Evolutionary conservation across 2,329 filamentous ascomycete species (phyloP).

Genomic region (Exophiala bonariae): DNA sequence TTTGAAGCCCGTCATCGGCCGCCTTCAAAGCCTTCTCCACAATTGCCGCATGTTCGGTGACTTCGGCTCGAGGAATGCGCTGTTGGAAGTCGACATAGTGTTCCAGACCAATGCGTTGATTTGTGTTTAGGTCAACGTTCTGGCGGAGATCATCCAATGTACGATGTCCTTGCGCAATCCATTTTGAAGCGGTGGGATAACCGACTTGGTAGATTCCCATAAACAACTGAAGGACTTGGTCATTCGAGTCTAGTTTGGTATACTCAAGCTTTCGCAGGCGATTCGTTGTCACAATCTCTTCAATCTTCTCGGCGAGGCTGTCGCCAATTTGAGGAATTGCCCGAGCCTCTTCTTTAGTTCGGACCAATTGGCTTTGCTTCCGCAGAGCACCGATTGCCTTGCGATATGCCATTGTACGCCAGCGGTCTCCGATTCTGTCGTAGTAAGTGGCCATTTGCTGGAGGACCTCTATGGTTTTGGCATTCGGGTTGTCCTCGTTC

Average conservation of each 20-base stretch:
- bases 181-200: constrained; percentile 66
- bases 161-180: constrained; percentile 72
- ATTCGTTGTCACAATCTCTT: constrained; percentile 80
- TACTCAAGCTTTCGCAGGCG: constrained; percentile 71
- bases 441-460: constrained; percentile 80
- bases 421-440: constrained; percentile 70
- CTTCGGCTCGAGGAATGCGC: constrained; percentile 75
- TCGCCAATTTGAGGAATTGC: constrained; percentile 68
- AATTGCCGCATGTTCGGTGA: constrained; percentile 65
- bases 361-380: constrained; percentile 63
- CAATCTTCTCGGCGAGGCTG: constrained; percentile 79
- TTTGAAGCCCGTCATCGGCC: constrained; percentile 65
- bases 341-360: constrained; percentile 68
- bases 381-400: constrained; percentile 73
- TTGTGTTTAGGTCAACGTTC: constrained; percentile 64
- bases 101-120: constrained; percentile 74
- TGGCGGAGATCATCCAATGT: constrained; percentile 70
- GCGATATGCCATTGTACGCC: constrained; percentile 74
- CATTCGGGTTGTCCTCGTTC: constrained; percentile 65
- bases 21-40: constrained; percentile 60
- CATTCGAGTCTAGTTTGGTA: constrained; percentile 65
- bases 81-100: constrained; percentile 77
- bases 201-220: constrained; percentile 80
- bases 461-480: constrained; percentile 71
- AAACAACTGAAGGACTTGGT: constrained; percentile 67